These are phyloP conservation scores for Papiliotrema terrestris DNA, from an alignment of 1,284 basidiomycete genomes.

Conservation along the genomic window DNA sequence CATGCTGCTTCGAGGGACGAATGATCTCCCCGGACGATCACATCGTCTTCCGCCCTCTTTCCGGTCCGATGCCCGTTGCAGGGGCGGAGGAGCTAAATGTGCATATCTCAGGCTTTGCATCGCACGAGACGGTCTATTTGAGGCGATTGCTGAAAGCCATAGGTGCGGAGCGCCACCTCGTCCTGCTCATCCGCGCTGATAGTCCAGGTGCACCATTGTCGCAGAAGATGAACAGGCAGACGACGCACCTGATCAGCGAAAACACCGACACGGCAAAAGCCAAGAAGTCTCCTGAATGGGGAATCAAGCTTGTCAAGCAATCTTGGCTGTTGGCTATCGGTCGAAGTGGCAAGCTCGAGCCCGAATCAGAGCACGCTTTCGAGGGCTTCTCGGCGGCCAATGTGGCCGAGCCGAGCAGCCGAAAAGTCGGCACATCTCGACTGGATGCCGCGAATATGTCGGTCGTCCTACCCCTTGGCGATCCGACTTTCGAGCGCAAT, in stretches of 20 bases:
- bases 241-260: constrained; percentile 38
- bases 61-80: constrained; percentile 30
- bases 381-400: neutral
- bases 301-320: constrained; percentile 30
- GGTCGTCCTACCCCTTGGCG: constrained; percentile 8
- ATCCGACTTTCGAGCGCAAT: constrained; percentile 6
- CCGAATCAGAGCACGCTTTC: constrained; percentile 17
- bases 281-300: constrained; percentile 37
- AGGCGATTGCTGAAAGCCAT: constrained; percentile 34
- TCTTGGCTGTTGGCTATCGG: constrained; percentile 41
- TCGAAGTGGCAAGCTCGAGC: constrained; percentile 22
- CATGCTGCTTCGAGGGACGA: constrained; percentile 34
- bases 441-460: constrained; percentile 14
- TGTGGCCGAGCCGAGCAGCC: neutral
- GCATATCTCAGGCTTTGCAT: constrained; percentile 40
- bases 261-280: constrained; percentile 31
- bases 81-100: constrained; percentile 24
- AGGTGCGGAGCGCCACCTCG: constrained; percentile 17
- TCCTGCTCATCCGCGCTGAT: constrained; percentile 1
- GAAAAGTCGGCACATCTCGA: neutral
- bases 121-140: constrained; percentile 32
- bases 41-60: constrained; percentile 40
- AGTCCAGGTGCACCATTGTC: constrained; percentile 27
- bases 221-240: constrained; percentile 29
- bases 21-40: constrained; percentile 33